phyloP scores from a whole-genome alignment of 371 early-diverging fungal species.

The Mucor velutinosus region DNA sequence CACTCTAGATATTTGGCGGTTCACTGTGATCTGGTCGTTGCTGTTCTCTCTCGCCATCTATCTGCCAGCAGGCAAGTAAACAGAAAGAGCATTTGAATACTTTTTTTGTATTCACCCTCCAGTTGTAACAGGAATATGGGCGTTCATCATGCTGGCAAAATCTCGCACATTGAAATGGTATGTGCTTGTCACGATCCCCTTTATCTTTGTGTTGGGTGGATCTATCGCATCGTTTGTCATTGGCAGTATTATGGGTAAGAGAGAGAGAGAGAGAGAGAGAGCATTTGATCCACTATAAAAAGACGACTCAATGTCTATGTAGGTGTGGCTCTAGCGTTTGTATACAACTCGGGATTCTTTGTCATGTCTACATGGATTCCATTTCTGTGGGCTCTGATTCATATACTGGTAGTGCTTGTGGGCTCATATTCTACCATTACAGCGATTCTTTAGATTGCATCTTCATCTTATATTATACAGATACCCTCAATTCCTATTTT shows the following conservation, averaged over 20 bases:
- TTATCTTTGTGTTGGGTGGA: constrained; percentile 57
- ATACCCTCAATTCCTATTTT: neutral
- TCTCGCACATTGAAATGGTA: constrained; percentile 56
- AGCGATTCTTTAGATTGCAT: constrained; percentile 49
- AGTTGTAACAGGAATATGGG: constrained; percentile 42
- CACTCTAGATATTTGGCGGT: constrained; percentile 47
- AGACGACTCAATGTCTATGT: neutral
- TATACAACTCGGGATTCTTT: constrained; percentile 68
- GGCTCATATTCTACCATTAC: constrained; percentile 69
- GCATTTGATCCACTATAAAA: neutral
- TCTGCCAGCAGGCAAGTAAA: constrained; percentile 44
- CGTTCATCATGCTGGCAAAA: constrained; percentile 55
- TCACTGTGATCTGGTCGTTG: constrained; percentile 51
- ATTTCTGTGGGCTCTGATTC: constrained; percentile 69
- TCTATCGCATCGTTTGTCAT: constrained; percentile 58
- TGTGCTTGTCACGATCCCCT: constrained; percentile 46
- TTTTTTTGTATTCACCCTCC: neutral
- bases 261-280: too few relatives aligned
- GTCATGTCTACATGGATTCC: constrained; percentile 75
- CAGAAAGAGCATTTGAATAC: neutral
- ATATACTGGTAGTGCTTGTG: constrained; percentile 61
- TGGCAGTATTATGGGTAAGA: constrained; percentile 63
- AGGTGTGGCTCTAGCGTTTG: constrained; percentile 62
- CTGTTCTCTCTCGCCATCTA: constrained; percentile 46
- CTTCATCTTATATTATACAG: neutral